Evolutionary conservation across 2,329 filamentous ascomycete species (phyloP).

Genomic region (Penicillium aurantiogriseum): DNA sequence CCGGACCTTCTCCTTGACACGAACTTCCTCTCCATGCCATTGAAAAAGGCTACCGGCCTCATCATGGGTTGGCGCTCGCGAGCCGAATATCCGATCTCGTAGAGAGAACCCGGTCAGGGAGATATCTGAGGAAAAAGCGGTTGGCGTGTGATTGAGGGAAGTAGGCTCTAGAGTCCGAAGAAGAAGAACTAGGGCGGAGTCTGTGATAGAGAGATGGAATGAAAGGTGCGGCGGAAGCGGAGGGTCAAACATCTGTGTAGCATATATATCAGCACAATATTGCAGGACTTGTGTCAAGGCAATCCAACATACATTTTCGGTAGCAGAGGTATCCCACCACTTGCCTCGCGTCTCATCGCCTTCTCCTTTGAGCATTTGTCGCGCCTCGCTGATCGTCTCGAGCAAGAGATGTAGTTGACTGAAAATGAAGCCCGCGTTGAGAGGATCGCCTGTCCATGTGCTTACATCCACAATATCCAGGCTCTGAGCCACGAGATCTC

Average conservation of each 20-base stretch:
- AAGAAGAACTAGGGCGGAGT: constrained; percentile 67
- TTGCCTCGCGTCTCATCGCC: constrained; percentile 49
- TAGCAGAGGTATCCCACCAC: constrained; percentile 57
- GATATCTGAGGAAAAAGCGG: constrained; percentile 68
- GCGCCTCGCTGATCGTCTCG: constrained; percentile 63
- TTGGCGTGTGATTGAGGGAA: constrained; percentile 56
- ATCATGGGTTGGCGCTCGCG: constrained; percentile 65
- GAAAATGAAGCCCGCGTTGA: constrained; percentile 57
- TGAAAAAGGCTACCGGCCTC: constrained; percentile 76
- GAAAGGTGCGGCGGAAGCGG: constrained; percentile 67
- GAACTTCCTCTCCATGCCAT: constrained; percentile 70
- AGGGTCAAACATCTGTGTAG: constrained; percentile 57
- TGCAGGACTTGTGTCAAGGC: constrained; percentile 1
- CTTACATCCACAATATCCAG: constrained; percentile 80
- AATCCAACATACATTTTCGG: constrained; percentile 54
- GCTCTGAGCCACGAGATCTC: constrained; percentile 76
- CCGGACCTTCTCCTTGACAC: constrained; percentile 83
- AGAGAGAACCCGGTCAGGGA: constrained; percentile 57
- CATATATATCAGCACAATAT: constrained; percentile 4
- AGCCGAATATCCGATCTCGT: constrained; percentile 54
- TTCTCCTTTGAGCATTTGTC: constrained; percentile 56
- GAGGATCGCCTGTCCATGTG: constrained; percentile 67
- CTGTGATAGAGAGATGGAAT: constrained; percentile 67
- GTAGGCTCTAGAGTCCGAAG: constrained; percentile 69
- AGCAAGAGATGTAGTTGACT: constrained; percentile 59